Evolutionary conservation across 805 yeast species (phyloP).

Genomic region (Diddensiella transvaalensis): DNA sequence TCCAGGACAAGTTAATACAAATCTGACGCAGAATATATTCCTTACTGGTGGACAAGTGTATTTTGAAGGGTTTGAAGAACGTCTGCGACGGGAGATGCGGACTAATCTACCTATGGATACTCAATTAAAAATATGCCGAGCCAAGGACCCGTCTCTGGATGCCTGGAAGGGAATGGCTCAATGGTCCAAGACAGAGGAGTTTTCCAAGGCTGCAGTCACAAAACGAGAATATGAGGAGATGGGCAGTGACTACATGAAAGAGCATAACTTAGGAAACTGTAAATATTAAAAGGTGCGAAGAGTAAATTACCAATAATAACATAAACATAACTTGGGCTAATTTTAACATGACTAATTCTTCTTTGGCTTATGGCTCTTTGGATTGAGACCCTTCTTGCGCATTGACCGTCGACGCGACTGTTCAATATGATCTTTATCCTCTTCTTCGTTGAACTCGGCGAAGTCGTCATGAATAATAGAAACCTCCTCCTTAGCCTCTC

Average conservation of each 20-base stretch:
- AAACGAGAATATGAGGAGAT: conserved; percentile 76
- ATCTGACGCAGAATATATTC: conserved; percentile 58
- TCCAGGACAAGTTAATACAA: conserved; percentile 42
- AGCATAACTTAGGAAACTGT: conserved; percentile 72
- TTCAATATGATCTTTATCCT: conserved; percentile 70
- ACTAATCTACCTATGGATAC: conserved; percentile 67
- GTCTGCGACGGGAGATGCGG: conserved; percentile 68
- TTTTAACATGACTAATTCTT: not conserved
- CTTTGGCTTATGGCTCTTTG: conserved; percentile 12
- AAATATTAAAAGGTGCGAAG: not conserved
- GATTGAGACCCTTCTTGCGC: conserved; percentile 34
- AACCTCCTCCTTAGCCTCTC: conserved; percentile 59
- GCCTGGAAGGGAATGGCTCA: conserved; percentile 94
- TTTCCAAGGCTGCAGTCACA: conserved; percentile 50
- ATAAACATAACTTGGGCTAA: not conserved
- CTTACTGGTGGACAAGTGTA: conserved; percentile 82
- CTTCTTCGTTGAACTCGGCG: conserved; percentile 73
- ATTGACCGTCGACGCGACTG: conserved; percentile 40
- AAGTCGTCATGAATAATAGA: conserved; percentile 83
- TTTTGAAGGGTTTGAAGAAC: conserved; percentile 59
- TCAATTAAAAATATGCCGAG: conserved; percentile 56
- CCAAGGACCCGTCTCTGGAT: conserved; percentile 68
- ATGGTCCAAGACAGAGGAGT: conserved; percentile 56
- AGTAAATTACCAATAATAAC: not conserved
- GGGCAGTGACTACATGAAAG: conserved; percentile 87